Percentiles rank a stretch among this genome's conserved stretches.
Conservation (phyloP, 2,329 filamentous ascomycete genomes). For the Fusarium sp. region DNA sequence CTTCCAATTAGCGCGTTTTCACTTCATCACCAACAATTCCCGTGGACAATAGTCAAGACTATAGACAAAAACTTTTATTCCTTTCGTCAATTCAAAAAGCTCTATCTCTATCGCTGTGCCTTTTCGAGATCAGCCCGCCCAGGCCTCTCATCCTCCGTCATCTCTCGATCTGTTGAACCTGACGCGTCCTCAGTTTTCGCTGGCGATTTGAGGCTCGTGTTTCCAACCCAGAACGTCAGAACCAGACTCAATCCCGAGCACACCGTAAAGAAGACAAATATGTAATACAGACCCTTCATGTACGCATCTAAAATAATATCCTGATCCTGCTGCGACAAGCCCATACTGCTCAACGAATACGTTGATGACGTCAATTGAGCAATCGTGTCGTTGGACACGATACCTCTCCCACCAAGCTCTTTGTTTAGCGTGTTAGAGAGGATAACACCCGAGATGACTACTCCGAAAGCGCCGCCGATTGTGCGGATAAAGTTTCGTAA, state of each 20-base stretch:
- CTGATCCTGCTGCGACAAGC: background rate
- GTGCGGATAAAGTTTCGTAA: background rate
- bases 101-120: background rate
- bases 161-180: background rate
- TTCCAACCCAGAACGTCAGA: constrained; percentile 1
- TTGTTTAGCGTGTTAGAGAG: background rate
- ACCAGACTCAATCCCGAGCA: background rate
- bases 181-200: background rate
- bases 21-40: background rate
- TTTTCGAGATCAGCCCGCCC: background rate
- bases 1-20: too few species aligned
- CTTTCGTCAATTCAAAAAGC: fast-evolving
- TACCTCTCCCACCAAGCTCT: background rate
- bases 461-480: constrained; percentile 9
- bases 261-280: background rate
- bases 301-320: background rate
- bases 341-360: background rate
- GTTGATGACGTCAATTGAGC: background rate
- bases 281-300: background rate
- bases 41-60: fast-evolving
- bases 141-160: background rate
- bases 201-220: background rate
- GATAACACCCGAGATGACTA: background rate
- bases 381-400: background rate
- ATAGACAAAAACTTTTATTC: background rate